phyloP scores from a whole-genome alignment of 164 flowering plant species.

The Macadamia tetraphylla region DNA sequence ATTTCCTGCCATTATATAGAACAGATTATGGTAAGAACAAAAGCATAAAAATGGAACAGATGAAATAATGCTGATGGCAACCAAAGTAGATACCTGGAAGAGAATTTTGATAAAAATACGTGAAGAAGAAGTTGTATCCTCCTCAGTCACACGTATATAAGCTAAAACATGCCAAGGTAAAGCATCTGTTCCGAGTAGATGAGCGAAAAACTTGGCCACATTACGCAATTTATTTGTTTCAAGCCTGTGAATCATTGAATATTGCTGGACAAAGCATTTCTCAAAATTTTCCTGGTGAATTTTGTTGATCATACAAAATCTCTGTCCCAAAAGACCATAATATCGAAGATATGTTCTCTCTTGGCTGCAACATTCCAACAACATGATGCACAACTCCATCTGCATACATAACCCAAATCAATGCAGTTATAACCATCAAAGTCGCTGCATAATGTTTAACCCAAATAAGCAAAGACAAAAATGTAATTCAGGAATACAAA shows the following conservation, averaged over 20 bases:
- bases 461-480: no score
- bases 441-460: not conserved
- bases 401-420: constrained; percentile 26
- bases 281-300: constrained; percentile 90
- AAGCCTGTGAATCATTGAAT: constrained; percentile 88
- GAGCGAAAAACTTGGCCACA: constrained; percentile 96
- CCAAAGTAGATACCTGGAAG: constrained; percentile 50
- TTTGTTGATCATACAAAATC: constrained; percentile 92
- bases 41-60: not conserved
- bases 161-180: constrained; percentile 92
- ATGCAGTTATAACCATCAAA: constrained; percentile 5
- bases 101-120: constrained; percentile 93
- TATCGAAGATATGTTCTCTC: constrained; percentile 91
- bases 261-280: constrained; percentile 86
- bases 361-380: constrained; percentile 93
- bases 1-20: constrained; percentile 53
- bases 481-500: no score
- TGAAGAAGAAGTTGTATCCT: constrained; percentile 95
- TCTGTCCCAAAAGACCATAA: constrained; percentile 88
- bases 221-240: constrained; percentile 91
- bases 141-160: constrained; percentile 87
- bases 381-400: constrained; percentile 98
- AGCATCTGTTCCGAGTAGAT: constrained; percentile 90
- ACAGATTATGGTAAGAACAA: not conserved
- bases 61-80: not conserved